These are phyloP conservation scores for Beauveria pseudobassiana DNA, from an alignment of 2,329 filamentous ascomycete genomes.

Conservation along the genomic window DNA sequence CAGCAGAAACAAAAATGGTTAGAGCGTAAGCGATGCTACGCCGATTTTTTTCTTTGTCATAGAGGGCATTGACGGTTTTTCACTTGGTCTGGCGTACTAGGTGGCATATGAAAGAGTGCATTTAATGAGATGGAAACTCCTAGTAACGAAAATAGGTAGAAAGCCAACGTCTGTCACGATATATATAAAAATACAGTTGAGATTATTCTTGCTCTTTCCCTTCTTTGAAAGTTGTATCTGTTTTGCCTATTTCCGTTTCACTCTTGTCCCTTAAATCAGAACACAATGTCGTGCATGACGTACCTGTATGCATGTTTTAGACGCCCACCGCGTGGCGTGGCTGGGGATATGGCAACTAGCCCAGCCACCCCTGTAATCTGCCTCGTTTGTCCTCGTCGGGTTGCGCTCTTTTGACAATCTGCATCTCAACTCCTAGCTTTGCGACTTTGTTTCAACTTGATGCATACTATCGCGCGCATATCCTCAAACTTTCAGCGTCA, in stretches of 20 bases:
- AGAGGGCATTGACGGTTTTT: slow-evolving; percentile 5
- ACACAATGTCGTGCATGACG: no score
- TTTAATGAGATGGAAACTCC: slow-evolving; percentile 8
- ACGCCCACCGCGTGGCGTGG: no score
- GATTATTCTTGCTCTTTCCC: not conserved
- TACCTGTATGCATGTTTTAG: not conserved
- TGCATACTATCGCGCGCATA: no score
- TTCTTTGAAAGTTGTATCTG: not conserved
- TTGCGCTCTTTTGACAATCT: no score
- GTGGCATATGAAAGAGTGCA: slow-evolving; percentile 7
- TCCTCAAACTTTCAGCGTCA: no score
- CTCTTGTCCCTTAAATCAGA: not conserved
- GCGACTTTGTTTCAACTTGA: no score
- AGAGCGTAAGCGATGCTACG: slow-evolving; percentile 6
- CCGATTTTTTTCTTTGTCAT: not conserved
- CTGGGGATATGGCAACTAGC: not conserved
- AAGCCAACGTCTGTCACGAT: slow-evolving; percentile 7
- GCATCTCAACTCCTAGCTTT: no score
- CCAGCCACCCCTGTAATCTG: not conserved
- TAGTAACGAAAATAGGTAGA: slow-evolving; percentile 9
- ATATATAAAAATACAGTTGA: not conserved
- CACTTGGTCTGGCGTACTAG: slow-evolving; percentile 8
- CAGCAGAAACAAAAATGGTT: not conserved
- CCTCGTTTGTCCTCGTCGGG: no score
- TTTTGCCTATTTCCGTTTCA: not conserved